Conservation (phyloP, 352 stramenopile species). For the Pythium biforme region DNA sequence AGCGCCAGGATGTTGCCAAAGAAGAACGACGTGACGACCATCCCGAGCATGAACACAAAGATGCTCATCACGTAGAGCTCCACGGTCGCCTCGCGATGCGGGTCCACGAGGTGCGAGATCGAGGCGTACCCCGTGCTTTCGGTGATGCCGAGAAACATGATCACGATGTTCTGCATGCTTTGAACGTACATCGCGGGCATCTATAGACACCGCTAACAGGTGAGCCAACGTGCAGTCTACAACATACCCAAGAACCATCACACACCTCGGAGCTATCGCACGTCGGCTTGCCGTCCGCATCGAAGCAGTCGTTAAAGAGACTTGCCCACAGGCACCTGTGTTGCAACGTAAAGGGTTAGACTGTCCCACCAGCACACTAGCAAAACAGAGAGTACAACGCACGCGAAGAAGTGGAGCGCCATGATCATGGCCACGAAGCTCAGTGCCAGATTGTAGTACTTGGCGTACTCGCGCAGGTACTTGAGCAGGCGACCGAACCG, state of each 20-base stretch:
- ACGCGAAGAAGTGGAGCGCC: slow-evolving; percentile 66
- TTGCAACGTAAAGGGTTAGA: not conserved
- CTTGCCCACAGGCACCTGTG: slow-evolving; percentile 61
- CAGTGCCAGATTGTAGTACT: slow-evolving; percentile 81
- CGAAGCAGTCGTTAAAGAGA: slow-evolving; percentile 65
- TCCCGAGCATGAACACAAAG: slow-evolving; percentile 65
- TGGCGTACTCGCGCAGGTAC: slow-evolving; percentile 79
- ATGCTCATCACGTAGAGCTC: slow-evolving; percentile 71
- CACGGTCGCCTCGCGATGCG: slow-evolving; percentile 36
- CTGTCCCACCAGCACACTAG: no score
- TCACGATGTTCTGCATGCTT: slow-evolving; percentile 65
- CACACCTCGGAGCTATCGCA: slow-evolving; percentile 45
- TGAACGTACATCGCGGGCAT: slow-evolving; percentile 71
- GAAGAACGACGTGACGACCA: slow-evolving; percentile 67
- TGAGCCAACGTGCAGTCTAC: not conserved
- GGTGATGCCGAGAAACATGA: slow-evolving; percentile 81
- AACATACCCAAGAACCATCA: not conserved
- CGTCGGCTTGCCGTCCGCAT: slow-evolving; percentile 22
- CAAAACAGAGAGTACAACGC: not conserved
- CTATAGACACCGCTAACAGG: slow-evolving; percentile 15
- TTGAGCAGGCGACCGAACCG: slow-evolving; percentile 71
- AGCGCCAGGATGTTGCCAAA: slow-evolving; percentile 80
- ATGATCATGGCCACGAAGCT: slow-evolving; percentile 66
- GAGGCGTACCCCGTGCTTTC: slow-evolving; percentile 59
- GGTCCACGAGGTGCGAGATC: slow-evolving; percentile 52